These are phyloP conservation scores for Yamadazyma oceani DNA, from an alignment of 1,139 yeast species.

Conservation along the genomic window DNA sequence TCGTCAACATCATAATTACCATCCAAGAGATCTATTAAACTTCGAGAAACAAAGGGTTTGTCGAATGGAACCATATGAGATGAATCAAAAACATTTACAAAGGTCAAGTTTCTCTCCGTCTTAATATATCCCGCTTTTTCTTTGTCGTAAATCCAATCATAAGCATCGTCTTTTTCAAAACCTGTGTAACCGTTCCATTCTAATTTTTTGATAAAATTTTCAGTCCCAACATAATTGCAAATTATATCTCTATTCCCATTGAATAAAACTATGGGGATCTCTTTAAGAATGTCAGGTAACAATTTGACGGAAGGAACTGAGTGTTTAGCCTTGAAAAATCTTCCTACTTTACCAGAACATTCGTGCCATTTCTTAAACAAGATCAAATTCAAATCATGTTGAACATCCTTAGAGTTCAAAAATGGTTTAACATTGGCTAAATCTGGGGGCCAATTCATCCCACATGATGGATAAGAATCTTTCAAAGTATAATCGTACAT, in stretches of 20 bases:
- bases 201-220: slow-evolving; percentile 58
- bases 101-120: slow-evolving; percentile 71
- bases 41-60: slow-evolving; percentile 65
- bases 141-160: slow-evolving; percentile 56
- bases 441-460: slow-evolving; percentile 92
- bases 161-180: slow-evolving; percentile 37
- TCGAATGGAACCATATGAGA: slow-evolving; percentile 97
- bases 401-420: slow-evolving; percentile 55
- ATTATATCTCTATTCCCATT: slow-evolving; percentile 89
- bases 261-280: slow-evolving; percentile 69
- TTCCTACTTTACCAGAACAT: slow-evolving; percentile 64
- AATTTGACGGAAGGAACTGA: slow-evolving; percentile 64
- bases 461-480: slow-evolving; percentile 84
- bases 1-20: slow-evolving; percentile 31
- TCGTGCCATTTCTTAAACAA: slow-evolving; percentile 63
- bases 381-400: slow-evolving; percentile 56
- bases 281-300: slow-evolving; percentile 61
- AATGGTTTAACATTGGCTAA: slow-evolving; percentile 59
- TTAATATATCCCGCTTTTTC: slow-evolving; percentile 51
- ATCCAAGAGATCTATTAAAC: slow-evolving; percentile 57
- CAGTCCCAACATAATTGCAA: slow-evolving; percentile 81
- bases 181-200: slow-evolving; percentile 71
- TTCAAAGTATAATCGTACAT: slow-evolving; percentile 75
- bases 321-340: slow-evolving; percentile 48
- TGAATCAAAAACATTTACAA: slow-evolving; percentile 69